Base-by-base conservation (phyloP, 2,329 filamentous ascomycete genomes). In the Neospermospora avenae region DNA sequence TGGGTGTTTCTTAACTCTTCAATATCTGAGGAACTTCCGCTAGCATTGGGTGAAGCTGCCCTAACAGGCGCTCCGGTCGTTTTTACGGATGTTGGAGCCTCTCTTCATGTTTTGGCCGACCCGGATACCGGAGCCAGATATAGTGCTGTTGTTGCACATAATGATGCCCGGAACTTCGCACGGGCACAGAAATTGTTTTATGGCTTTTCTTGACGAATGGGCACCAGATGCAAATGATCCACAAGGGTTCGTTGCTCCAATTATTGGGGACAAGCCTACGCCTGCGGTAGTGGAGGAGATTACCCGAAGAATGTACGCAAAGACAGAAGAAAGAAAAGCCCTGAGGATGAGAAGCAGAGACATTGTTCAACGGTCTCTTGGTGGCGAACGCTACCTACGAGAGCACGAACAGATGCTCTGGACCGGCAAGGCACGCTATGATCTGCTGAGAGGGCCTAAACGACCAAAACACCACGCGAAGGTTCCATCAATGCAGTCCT, bases 181-280 rank as follows among this genome's bases (percentile, higher is more conserved):
- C 77, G 80, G 24, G 85, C 84, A 0, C 85, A 87, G 67, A 81
- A 55, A 77, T 87, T 63, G 77, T 56, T 77, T 87, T 63, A 77
- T 87, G n/a, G 83, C 79, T 8, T 80, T 87, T 75, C 74, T 86
- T 0, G 84, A 82, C 2, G 80, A 85, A 67, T 88, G 84, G 84
- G 75, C 78, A 58, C 74, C 81, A 46, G 86, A 83, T 67, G 80
- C 82, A 3, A 80, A 81, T 14, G 46, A 49, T 28, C 25, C 46
- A 35, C 25, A 35, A 34, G 46, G 46, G 13, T 34, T 49, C n/a
- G 46, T 49, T 13, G 25, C 49, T 16, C 60, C 31, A 34, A 48
- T 22, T 7, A 54, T 34, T 22, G 35, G 46, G n/a, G 53, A 59
- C 13, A 76, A 77, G 3, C 81, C 80, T 0, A 80, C 78, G 0